Percentiles rank a stretch among this genome's conserved stretches.
phyloP scores from a whole-genome alignment of 208 protist species.

The Novymonas esmeraldas region DNA sequence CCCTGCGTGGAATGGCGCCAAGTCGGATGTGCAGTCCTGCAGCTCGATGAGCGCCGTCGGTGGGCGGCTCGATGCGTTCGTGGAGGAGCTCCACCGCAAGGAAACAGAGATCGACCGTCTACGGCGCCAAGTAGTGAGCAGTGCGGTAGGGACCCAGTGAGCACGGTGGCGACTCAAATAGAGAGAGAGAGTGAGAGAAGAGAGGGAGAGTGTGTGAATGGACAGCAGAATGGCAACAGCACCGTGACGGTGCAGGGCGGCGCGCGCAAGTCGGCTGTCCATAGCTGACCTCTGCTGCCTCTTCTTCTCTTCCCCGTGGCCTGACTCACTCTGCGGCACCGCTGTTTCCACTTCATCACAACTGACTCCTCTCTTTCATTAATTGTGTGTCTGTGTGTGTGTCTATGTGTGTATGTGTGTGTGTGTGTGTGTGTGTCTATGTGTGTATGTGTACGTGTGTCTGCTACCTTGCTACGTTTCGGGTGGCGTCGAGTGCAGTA shows the following conservation, averaged over 20 bases:
- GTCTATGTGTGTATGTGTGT: background rate
- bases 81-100: slow-evolving; percentile 13
- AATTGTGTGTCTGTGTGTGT: background rate
- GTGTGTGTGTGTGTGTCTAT: background rate
- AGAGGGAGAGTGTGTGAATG: too few species aligned
- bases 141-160: background rate
- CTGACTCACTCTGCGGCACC: background rate
- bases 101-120: slow-evolving; percentile 2
- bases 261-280: too few species aligned
- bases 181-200: too few species aligned
- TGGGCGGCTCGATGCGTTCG: slow-evolving; percentile 13
- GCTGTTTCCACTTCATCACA: background rate
- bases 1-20: background rate
- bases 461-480: too few species aligned
- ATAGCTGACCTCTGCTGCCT: background rate
- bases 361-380: slow-evolving; percentile 1
- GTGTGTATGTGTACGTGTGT: background rate
- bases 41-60: background rate
- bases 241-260: too few species aligned
- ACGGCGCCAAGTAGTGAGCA: slow-evolving; percentile 1
- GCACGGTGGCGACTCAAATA: too few species aligned
- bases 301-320: background rate
- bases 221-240: too few species aligned
- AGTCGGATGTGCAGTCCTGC: background rate
- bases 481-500: too few species aligned